Conservation (phyloP, 2,329 filamentous ascomycete genomes). For the Delphinella strobiligena region DNA sequence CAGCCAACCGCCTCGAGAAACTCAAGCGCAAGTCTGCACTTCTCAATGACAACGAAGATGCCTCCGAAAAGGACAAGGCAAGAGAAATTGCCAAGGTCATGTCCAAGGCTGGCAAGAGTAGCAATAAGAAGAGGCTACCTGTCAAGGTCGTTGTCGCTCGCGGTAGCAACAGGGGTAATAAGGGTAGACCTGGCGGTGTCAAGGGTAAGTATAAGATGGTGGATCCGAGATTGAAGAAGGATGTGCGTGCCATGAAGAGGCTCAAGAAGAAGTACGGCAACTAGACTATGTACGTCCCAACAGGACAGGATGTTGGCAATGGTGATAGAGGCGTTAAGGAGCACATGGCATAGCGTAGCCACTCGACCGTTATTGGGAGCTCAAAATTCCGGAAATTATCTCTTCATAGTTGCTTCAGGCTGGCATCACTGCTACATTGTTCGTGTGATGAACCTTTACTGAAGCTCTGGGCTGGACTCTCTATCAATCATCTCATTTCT, state of each 20-base stretch:
- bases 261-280: conserved; percentile 42
- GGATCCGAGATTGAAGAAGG: conserved; percentile 91
- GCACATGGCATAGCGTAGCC: too few relatives aligned
- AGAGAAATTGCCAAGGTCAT: conserved; percentile 71
- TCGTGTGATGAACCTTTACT: too few relatives aligned
- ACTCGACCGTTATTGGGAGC: too few relatives aligned
- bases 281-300: too few relatives aligned
- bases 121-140: conserved; percentile 69
- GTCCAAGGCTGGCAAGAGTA: conserved; percentile 57
- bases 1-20: conserved; percentile 82
- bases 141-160: conserved; percentile 83
- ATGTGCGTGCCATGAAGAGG: conserved; percentile 77
- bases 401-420: too few relatives aligned
- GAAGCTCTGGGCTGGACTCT: too few relatives aligned
- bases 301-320: too few relatives aligned
- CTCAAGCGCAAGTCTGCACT: conserved; percentile 94
- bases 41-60: conserved; percentile 74
- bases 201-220: conserved; percentile 98
- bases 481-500: too few relatives aligned
- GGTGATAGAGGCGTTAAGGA: conserved; percentile 1
- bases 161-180: conserved; percentile 72
- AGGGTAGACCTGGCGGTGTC: conserved; percentile 77
- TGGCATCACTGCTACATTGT: too few relatives aligned
- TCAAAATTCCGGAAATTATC: too few relatives aligned
- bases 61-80: conserved; percentile 95